A percentile compares a stretch with the other conserved stretches of the same genome.
Conservation (phyloP, 345 rosid species). For the Firmiana major region DNA sequence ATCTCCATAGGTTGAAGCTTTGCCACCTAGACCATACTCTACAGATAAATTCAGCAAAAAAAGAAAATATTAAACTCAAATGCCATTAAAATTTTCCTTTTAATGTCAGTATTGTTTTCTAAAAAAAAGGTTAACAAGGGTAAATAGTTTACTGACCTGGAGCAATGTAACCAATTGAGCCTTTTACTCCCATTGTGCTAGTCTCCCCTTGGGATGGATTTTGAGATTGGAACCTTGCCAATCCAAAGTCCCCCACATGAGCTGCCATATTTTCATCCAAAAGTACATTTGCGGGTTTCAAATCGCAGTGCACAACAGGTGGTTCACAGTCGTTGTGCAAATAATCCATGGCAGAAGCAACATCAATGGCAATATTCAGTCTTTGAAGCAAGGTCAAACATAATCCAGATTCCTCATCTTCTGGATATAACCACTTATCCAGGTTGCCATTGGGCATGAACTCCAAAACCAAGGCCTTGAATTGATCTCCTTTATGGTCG, state of each 20-base stretch:
- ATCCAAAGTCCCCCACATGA: constrained; percentile 30
- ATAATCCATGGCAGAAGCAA: constrained; percentile 15
- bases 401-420: constrained; percentile 1
- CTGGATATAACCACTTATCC: constrained; percentile 38
- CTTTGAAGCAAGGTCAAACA: constrained; percentile 6
- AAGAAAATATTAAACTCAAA: background rate
- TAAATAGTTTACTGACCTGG: constrained; percentile 21
- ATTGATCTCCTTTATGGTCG: constrained; percentile 41
- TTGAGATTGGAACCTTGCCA: constrained; percentile 15
- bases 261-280: constrained; percentile 25
- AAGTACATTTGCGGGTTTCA: constrained; percentile 31
- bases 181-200: constrained; percentile 37
- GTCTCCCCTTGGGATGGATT: constrained; percentile 5
- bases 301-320: constrained; percentile 23
- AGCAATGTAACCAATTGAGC: constrained; percentile 43
- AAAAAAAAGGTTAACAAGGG: background rate
- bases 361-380: constrained; percentile 12
- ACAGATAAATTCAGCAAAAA: background rate
- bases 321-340: constrained; percentile 13
- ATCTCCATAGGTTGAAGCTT: constrained; percentile 17
- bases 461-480: constrained; percentile 46
- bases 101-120: background rate
- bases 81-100: background rate
- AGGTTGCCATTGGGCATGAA: constrained; percentile 49
- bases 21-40: constrained; percentile 13